Percentiles rank a stretch among this genome's conserved stretches.
phyloP scores from a whole-genome alignment of 306 rosid species.

The Quercus aquifolioides region DNA sequence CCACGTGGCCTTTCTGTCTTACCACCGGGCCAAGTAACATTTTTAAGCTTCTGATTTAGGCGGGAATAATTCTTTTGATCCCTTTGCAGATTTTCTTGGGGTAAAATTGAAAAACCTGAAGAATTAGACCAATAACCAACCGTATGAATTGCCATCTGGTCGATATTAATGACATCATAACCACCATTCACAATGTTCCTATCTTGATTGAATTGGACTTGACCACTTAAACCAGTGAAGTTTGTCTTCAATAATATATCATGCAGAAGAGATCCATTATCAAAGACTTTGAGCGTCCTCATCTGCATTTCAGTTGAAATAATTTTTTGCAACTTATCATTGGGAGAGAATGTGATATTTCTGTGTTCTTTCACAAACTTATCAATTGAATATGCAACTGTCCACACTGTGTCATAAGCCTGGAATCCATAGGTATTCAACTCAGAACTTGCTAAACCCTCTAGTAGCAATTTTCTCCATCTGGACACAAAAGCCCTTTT shows the following conservation, averaged over 20 bases:
- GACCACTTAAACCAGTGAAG: constrained; percentile 81
- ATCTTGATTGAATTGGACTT: constrained; percentile 45
- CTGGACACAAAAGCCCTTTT: constrained; percentile 50
- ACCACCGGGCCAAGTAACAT: constrained; percentile 91
- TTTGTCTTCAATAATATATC: constrained; percentile 46
- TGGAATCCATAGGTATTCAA: constrained; percentile 62
- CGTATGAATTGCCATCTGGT: constrained; percentile 31
- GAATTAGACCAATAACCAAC: constrained; percentile 79
- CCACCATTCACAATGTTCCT: constrained; percentile 54
- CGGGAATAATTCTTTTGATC: constrained; percentile 21
- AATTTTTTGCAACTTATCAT: constrained; percentile 23
- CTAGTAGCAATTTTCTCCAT: constrained; percentile 52
- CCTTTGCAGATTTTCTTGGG: constrained; percentile 44
- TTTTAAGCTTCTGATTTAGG: constrained; percentile 58
- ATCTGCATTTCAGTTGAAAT: constrained; percentile 44
- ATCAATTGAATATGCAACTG: constrained; percentile 66
- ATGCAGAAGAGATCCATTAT: constrained; percentile 61
- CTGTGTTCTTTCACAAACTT: constrained; percentile 38
- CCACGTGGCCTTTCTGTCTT: constrained; percentile 75
- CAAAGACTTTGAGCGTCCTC: constrained; percentile 63
- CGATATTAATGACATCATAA: constrained; percentile 76
- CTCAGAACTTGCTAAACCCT: constrained; percentile 38
- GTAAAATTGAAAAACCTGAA: constrained; percentile 68
- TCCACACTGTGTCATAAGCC: constrained; percentile 87
- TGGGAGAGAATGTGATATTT: constrained; percentile 52